Conservation (phyloP, 371 early-diverging fungal genomes). For the Mucor mucedo region DNA sequence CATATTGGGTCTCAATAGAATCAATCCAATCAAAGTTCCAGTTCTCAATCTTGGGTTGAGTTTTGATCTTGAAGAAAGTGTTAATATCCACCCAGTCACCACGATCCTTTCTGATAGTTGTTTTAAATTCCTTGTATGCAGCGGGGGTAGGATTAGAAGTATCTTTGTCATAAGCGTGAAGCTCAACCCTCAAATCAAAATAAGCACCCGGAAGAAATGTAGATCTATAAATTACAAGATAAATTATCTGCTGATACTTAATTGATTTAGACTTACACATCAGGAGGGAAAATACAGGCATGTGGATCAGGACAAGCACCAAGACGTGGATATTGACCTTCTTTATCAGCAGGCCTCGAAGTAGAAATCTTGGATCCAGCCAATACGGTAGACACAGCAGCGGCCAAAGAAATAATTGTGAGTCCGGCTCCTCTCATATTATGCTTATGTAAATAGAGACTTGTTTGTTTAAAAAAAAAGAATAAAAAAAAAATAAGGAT, state of each 20-base stretch:
- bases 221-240: slow-evolving; percentile 31
- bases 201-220: slow-evolving; percentile 60
- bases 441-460: neutral
- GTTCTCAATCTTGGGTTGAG: slow-evolving; percentile 42
- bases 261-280: slow-evolving; percentile 41
- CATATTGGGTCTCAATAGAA: slow-evolving; percentile 54
- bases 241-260: neutral
- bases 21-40: slow-evolving; percentile 62
- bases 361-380: slow-evolving; percentile 18
- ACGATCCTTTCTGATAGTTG: slow-evolving; percentile 50
- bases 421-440: slow-evolving; percentile 25
- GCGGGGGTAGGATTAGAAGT: slow-evolving; percentile 44
- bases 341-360: slow-evolving; percentile 44
- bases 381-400: slow-evolving; percentile 27
- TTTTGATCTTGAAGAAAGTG: slow-evolving; percentile 44
- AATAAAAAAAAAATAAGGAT: too few species aligned
- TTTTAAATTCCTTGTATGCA: slow-evolving; percentile 45
- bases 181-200: slow-evolving; percentile 66
- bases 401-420: slow-evolving; percentile 27
- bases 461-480: too few species aligned
- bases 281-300: slow-evolving; percentile 63
- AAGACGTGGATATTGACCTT: slow-evolving; percentile 62
- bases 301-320: slow-evolving; percentile 61
- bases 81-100: slow-evolving; percentile 51
- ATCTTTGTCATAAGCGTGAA: slow-evolving; percentile 58